phyloP scores from a whole-genome alignment of 2,329 filamentous ascomycete genomes.

The Xylariales sp. region DNA sequence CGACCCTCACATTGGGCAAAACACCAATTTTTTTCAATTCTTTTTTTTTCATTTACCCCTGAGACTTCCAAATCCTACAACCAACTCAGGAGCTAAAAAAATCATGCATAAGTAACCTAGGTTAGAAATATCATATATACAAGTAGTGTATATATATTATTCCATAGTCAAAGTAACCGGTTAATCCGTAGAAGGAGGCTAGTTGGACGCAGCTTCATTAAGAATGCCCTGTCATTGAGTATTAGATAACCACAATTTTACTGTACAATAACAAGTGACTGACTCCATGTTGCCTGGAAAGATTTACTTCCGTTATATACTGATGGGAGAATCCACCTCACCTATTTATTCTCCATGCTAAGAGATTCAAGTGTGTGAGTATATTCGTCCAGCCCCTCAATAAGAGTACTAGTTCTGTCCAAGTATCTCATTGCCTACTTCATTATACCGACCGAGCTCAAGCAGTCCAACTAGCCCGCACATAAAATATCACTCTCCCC shows the following conservation, averaged over 20 bases:
- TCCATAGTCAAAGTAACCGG: too few relatives aligned
- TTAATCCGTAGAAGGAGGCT: too few relatives aligned
- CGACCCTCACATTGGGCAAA: constrained; percentile 28
- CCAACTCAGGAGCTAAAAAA: too few relatives aligned
- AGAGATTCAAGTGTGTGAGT: background rate
- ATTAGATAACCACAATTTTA: background rate
- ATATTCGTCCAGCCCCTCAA: background rate
- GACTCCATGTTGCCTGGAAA: too few relatives aligned
- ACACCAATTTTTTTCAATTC: too few relatives aligned
- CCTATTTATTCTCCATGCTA: background rate
- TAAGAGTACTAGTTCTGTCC: background rate
- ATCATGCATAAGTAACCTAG: too few relatives aligned
- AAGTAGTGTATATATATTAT: too few relatives aligned
- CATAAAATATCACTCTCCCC: background rate
- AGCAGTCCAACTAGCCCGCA: background rate
- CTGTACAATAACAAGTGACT: background rate
- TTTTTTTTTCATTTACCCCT: background rate
- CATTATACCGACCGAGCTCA: background rate
- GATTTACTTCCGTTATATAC: background rate
- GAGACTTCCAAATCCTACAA: too few relatives aligned
- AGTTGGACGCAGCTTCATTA: too few relatives aligned
- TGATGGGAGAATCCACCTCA: background rate
- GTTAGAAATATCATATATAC: too few relatives aligned
- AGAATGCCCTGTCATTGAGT: too few relatives aligned
- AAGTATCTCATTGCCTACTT: constrained; percentile 16